Percentiles rank a stretch among this genome's conserved stretches.
These are phyloP conservation scores for Penicillium herquei DNA, from an alignment of 495 filamentous ascomycete genomes.

Conservation along the genomic window DNA sequence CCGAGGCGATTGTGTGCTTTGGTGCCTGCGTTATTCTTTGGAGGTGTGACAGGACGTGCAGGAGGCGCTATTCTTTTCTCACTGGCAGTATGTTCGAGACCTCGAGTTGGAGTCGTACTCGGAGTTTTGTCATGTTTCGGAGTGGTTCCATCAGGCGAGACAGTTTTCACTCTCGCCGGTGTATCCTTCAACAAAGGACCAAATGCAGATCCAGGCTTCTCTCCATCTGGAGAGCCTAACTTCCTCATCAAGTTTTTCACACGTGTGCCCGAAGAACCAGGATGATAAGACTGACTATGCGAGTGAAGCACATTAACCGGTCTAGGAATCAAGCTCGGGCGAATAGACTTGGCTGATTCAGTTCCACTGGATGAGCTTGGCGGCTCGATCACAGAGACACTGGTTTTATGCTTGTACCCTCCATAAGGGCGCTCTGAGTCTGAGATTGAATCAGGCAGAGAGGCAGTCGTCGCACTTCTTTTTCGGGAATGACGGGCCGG, in stretches of 20 bases:
- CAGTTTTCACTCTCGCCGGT: background rate
- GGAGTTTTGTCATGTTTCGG: background rate
- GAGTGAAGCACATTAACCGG: background rate
- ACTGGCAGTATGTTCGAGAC: background rate
- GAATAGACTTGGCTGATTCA: slow-evolving; percentile 3
- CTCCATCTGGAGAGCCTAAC: background rate
- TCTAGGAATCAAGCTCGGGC: slow-evolving; percentile 5
- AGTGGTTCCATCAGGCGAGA: background rate
- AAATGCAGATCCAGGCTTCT: background rate
- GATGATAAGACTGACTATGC: background rate
- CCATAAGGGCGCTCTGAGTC: slow-evolving; percentile 7
- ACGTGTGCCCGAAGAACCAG: background rate
- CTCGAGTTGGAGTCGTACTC: background rate
- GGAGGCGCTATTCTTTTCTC: background rate
- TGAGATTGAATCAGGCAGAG: slow-evolving; percentile 21
- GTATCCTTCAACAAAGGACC: background rate
- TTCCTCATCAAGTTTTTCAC: too few relatives aligned
- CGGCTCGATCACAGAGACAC: background rate
- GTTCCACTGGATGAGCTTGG: background rate
- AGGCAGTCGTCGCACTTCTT: slow-evolving; percentile 27
- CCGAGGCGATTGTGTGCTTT: background rate
- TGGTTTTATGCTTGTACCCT: background rate
- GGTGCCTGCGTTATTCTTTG: background rate
- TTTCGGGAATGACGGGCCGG: slow-evolving; percentile 15
- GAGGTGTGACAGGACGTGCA: background rate